Evolutionary conservation across 2,329 filamentous ascomycete genomes (phyloP), one percentile per base, ranked within the genome.

Genomic region (Calonectria ilicicola): DNA sequence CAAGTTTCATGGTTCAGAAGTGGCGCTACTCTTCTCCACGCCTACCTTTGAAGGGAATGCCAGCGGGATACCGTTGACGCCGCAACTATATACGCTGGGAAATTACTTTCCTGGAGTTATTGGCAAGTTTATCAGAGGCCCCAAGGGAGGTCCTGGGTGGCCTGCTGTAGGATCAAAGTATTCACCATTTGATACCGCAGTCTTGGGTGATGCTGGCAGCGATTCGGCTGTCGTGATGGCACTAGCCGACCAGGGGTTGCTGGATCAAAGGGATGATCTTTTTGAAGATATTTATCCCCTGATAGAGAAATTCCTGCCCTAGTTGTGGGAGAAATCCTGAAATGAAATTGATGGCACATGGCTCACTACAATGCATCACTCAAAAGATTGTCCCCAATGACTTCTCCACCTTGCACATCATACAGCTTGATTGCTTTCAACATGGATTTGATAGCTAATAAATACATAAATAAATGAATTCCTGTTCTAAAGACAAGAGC

Each of bases 1-100:
- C 21, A 81, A 79, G 26, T 81, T 80, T 60, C 80, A 82, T 67
- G 74, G 71, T 23, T 75, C 74, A 6, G 81, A 82, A 9, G 67
- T 78, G 14, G 15, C 69, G 1, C 72, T 81, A 12, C 77, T 82
- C 5, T 80, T 81, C 65, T 60, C 49, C 23, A 51, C 75, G 21
- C 75, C 77, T 1, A 74, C 72, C 1, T 77, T 74, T 17, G 72
- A 77, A 4, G 72, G 29, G 9, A n/a, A 56, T 23, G 47, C 70
- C 10, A 29, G 23, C 2, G 35, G 40, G 12, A 15, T 73, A 8
- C 40, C 63, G 2, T 64, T 78, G 14, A 74, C 74, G 23, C 72
- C 80, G 0, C 65, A 77, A 19, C 65, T 79, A 38, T 80, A 78
- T 62, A 71, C 72, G 0, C 74, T 80, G 27, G 77, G 74, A 17